These are phyloP conservation scores for Kuraishia piskuri DNA, from an alignment of 805 yeast species.

Conservation along the genomic window DNA sequence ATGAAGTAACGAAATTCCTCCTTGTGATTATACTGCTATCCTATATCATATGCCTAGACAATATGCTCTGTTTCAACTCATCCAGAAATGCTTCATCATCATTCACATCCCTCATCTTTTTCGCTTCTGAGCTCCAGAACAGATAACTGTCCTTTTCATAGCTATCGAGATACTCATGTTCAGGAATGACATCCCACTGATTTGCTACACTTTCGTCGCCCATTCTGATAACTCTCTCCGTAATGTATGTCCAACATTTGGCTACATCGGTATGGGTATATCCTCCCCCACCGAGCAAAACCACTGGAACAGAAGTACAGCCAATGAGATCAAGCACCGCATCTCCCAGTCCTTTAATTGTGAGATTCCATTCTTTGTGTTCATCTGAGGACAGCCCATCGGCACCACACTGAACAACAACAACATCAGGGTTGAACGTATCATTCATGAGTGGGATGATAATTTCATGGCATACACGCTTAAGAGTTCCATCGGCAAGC, in stretches of 20 bases:
- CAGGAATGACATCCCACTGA: slow-evolving; percentile 43
- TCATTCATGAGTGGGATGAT: slow-evolving; percentile 31
- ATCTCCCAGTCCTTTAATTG: slow-evolving; percentile 38
- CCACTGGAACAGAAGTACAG: slow-evolving; percentile 22
- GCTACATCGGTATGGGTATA: slow-evolving; percentile 56
- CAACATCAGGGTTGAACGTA: slow-evolving; percentile 34
- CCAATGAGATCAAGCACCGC: slow-evolving; percentile 22
- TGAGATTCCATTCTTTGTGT: slow-evolving; percentile 61
- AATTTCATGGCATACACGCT: slow-evolving; percentile 27
- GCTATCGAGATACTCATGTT: slow-evolving; percentile 32
- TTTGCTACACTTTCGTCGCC: slow-evolving; percentile 10
- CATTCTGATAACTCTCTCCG: slow-evolving; percentile 14
- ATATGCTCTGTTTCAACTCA: background rate
- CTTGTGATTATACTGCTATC: background rate
- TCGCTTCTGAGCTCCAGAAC: slow-evolving; percentile 35
- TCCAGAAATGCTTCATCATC: slow-evolving; percentile 10
- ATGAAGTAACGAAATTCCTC: background rate
- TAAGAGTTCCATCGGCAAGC: slow-evolving; percentile 35
- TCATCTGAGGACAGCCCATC: slow-evolving; percentile 68
- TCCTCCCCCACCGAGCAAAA: slow-evolving; percentile 74
- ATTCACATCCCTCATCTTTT: slow-evolving; percentile 25
- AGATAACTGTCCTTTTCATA: slow-evolving; percentile 34
- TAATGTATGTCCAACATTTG: slow-evolving; percentile 47
- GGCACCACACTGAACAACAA: slow-evolving; percentile 64
- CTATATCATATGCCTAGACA: background rate